Conservation (phyloP, 345 rosid genomes). For the Acer negundo region DNA sequence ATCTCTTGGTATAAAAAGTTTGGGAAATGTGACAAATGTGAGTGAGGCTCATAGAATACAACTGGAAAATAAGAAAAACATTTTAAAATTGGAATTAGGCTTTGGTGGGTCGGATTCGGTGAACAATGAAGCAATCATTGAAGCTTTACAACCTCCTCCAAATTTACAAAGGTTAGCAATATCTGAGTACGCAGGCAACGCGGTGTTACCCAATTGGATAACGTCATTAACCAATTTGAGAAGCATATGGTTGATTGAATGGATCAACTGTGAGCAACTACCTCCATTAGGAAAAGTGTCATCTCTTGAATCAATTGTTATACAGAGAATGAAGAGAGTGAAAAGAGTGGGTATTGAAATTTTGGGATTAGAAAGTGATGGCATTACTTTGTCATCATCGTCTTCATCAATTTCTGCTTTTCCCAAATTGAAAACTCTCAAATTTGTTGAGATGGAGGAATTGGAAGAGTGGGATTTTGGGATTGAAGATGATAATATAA, state of each 20-base stretch:
- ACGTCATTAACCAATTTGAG: too few relatives aligned
- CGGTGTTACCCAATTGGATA: too few relatives aligned
- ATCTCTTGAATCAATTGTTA: too few relatives aligned
- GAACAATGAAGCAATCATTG: too few relatives aligned
- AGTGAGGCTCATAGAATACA: neutral
- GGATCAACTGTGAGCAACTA: too few relatives aligned
- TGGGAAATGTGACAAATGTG: neutral
- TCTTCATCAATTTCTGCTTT: too few relatives aligned
- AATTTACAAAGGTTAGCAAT: too few relatives aligned
- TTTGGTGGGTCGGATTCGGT: neutral
- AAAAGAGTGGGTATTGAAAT: too few relatives aligned
- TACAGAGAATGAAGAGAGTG: neutral
- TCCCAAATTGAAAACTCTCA: neutral
- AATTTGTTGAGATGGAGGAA: neutral
- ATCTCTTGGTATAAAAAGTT: neutral
- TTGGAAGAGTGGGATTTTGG: neutral
- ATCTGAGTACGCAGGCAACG: too few relatives aligned
- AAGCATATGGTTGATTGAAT: too few relatives aligned
- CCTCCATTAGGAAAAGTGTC: too few relatives aligned
- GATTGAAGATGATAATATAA: neutral
- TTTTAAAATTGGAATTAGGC: neutral
- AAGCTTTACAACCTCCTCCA: too few relatives aligned
- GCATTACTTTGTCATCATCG: neutral
- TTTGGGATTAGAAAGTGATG: neutral
- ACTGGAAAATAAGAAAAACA: neutral